Evolutionary conservation across 2,329 filamentous ascomycete genomes (phyloP), one percentile per base, ranked within the genome.

Genomic region (Allantophomopsis cytisporea): DNA sequence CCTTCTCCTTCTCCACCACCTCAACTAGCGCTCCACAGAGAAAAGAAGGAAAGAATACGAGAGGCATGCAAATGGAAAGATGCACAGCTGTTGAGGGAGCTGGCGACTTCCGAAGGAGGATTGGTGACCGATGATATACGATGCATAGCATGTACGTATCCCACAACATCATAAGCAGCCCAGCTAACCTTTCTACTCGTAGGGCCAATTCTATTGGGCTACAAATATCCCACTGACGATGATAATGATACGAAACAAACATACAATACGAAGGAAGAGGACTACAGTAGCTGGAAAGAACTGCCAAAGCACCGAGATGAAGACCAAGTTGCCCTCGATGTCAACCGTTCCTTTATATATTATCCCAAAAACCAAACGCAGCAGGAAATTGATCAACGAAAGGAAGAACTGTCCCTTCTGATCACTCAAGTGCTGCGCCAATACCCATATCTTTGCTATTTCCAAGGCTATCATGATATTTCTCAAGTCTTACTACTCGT

Each of bases 381-480:
- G 21, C 65, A 73, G 46, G 77, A 89, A 48, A 69, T 93, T 41
- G 67, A 75, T 36, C 58, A 59, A 34, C 80, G 83, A 54, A 95
- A 91, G 55, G 57, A 68, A 40, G 78, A 91, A 53, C 72, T 98
- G 2, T 89, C 79, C 7, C 64, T 76, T 45, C 69, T 98, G 38
- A 96, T 98, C 52, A 74, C 75, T 38, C 72, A 82, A 47, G 76
- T 93, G 12, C 72, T 98, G 35, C 80, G 93, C 39, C 73, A 73
- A 28, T 72, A 93, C 52, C 86, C 88, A 13, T 79, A 80, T 56
- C 74, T 98, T 30, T 86, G 79, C 65, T 98, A 98, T 63, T 98
- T 98, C 60, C 91, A 98, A 64, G 91, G 91, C 56, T 98, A 93
- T 58, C 91, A 98, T 60, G 91, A 98, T 63, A 96, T 98, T 53